Conservation (phyloP, 306 rosid species). For the Psophocarpus tetragonolobus region DNA sequence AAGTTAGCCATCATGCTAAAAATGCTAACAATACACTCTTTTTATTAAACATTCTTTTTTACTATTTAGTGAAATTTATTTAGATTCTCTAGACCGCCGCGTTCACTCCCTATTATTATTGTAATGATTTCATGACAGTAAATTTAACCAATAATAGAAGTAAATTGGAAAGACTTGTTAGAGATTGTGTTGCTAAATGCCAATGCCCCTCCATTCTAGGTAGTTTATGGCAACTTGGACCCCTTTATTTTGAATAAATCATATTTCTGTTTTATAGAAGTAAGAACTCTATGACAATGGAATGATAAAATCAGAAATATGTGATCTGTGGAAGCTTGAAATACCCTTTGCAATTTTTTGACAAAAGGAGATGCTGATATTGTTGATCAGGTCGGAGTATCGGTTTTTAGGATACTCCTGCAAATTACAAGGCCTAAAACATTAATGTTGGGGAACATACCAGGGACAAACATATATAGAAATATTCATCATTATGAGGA, state of each 20-base stretch:
- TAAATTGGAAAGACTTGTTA: neutral
- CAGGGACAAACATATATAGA: constrained; percentile 64
- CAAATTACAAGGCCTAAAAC: constrained; percentile 92
- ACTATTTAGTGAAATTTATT: neutral
- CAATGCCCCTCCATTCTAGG: neutral
- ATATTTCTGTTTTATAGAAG: neutral
- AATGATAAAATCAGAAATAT: neutral
- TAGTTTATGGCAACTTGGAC: neutral
- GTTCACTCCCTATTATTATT: neutral
- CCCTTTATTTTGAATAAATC: neutral
- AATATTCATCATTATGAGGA: constrained; percentile 77
- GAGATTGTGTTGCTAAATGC: neutral
- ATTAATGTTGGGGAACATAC: constrained; percentile 75
- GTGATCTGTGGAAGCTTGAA: neutral
- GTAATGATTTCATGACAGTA: neutral
- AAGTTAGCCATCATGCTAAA: too few relatives aligned
- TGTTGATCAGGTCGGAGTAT: constrained; percentile 69
- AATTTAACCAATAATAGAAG: too few relatives aligned
- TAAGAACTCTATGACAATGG: neutral
- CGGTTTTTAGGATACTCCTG: constrained; percentile 73
- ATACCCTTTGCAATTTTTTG: constrained; percentile 5
- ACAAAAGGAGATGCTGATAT: neutral
- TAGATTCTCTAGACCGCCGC: neutral
- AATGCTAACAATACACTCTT: neutral
- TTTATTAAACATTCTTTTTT: neutral